Evolutionary conservation across 805 yeast genomes (phyloP).

Genomic region (Zygotorulaspora chibaensis): DNA sequence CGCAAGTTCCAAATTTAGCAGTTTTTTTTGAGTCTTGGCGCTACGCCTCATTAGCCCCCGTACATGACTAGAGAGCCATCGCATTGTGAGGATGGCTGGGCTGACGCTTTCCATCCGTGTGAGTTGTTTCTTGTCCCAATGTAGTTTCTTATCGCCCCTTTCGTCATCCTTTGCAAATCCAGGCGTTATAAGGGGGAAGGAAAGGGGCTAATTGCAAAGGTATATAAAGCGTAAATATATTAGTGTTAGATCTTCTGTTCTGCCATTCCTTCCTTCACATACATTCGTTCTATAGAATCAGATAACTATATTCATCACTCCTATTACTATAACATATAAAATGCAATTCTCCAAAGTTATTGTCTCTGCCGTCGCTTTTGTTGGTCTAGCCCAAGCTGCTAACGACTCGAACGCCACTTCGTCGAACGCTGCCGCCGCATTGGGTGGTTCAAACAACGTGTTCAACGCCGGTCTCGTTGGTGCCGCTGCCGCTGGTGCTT

Average conservation of each 20-base stretch:
- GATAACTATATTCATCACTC: neutral
- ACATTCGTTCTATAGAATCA: too few species aligned
- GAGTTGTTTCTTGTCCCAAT: neutral
- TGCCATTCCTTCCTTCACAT: too few species aligned
- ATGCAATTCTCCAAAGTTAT: conserved; percentile 27
- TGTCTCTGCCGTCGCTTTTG: conserved; percentile 22
- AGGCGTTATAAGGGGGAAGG: neutral
- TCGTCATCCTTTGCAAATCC: neutral
- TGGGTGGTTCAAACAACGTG: conserved; percentile 19
- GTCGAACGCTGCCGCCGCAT: conserved; percentile 17
- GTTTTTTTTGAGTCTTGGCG: neutral
- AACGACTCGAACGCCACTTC: conserved; percentile 13
- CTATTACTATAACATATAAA: neutral
- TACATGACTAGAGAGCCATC: neutral
- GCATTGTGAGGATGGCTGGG: neutral
- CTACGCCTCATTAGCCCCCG: neutral
- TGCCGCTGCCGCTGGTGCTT: conserved; percentile 32
- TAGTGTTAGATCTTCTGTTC: too few species aligned
- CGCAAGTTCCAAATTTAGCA: neutral
- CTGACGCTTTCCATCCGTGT: neutral
- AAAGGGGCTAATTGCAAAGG: conserved; percentile 1
- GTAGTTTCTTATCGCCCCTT: neutral
- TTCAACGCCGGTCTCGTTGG: conserved; percentile 23
- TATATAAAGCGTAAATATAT: neutral
- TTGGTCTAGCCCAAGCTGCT: conserved; percentile 18